Conservation (phyloP, 108 stramenopile species). For the Cyclostephanos tholiformis region DNA sequence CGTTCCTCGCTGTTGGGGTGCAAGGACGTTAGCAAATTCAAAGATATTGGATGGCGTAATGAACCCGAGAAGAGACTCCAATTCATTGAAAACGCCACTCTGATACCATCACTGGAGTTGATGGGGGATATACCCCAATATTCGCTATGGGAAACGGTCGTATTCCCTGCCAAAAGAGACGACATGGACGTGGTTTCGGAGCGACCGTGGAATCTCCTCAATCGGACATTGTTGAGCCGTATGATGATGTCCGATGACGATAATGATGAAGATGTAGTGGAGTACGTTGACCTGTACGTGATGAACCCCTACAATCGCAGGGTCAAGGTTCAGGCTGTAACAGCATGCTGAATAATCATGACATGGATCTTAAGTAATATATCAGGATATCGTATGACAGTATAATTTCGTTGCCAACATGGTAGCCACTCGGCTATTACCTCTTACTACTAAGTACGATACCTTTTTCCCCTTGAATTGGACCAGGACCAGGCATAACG, state of each 20-base stretch:
- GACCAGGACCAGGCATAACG: too few relatives aligned
- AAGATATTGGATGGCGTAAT: neutral
- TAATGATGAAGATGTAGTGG: neutral
- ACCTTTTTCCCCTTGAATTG: too few relatives aligned
- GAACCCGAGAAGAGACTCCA: neutral
- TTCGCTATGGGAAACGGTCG: conserved; percentile 22
- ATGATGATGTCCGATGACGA: neutral
- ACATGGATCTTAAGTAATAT: too few relatives aligned
- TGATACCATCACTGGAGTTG: conserved; percentile 14
- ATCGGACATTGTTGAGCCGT: conserved; percentile 15
- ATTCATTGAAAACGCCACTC: neutral
- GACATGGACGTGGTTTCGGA: neutral
- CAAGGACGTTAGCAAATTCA: conserved; percentile 15
- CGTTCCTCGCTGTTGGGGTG: conserved; percentile 13
- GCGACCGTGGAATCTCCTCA: neutral
- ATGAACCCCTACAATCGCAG: neutral
- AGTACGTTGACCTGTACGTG: conserved; percentile 27
- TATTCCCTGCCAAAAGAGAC: conserved; percentile 12
- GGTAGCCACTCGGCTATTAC: too few relatives aligned
- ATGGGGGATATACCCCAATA: conserved; percentile 2
- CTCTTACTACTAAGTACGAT: too few relatives aligned
- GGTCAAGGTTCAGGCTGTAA: conserved; percentile 9
- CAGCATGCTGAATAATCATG: neutral
- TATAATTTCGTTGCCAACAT: too few relatives aligned
- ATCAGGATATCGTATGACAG: too few relatives aligned